Evolutionary conservation across 495 filamentous ascomycete genomes (phyloP).

Genomic region (Pseudomonodictys pantanalensis): DNA sequence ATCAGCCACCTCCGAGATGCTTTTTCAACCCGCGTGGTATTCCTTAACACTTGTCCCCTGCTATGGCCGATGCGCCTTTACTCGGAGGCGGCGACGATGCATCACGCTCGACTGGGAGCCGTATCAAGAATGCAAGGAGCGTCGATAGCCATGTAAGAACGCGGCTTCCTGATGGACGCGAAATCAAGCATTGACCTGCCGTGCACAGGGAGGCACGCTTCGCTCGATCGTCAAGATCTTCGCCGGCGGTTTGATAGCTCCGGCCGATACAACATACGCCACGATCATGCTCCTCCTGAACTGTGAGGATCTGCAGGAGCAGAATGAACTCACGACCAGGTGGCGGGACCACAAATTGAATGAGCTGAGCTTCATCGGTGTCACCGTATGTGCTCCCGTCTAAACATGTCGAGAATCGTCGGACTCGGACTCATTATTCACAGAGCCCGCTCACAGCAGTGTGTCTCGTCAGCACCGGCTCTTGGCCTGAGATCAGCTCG

Average conservation of each 20-base stretch:
- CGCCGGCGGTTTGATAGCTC: not conserved
- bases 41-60: not conserved
- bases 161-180: not conserved
- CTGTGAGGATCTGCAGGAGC: not conserved
- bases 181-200: not conserved
- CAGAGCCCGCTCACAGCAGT: not conserved
- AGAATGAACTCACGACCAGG: not conserved
- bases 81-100: not conserved
- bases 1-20: too few species aligned
- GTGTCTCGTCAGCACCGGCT: not conserved
- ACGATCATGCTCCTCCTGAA: not conserved
- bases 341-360: not conserved
- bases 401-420: not conserved
- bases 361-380: not conserved
- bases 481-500: not conserved
- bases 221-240: not conserved
- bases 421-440: not conserved
- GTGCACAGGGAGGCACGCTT: not conserved
- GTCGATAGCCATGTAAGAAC: not conserved
- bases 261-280: not conserved
- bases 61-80: not conserved
- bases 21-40: not conserved
- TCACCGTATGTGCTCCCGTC: not conserved
- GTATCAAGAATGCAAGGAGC: not conserved
- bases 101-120: not conserved